These are phyloP conservation scores for Lactuca sativa DNA, from an alignment of 129 eudicot species.

Conservation along the genomic window DNA sequence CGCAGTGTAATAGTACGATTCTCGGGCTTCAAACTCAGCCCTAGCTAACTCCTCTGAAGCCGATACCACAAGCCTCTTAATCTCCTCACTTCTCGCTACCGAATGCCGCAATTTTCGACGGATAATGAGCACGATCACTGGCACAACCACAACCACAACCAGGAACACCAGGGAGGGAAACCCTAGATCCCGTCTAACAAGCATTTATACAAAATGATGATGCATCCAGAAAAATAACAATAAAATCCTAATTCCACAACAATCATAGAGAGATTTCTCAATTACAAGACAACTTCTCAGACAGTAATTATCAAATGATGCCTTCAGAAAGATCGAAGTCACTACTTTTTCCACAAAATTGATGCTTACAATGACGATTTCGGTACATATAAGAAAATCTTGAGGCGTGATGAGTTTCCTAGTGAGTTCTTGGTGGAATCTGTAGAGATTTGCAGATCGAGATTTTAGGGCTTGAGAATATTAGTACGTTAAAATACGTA, in stretches of 20 bases:
- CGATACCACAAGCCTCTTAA: conserved; percentile 54
- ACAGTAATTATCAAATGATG: conserved; percentile 3
- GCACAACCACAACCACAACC: conserved; percentile 36
- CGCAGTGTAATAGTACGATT: conserved; percentile 17
- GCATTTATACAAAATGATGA: conserved; percentile 54
- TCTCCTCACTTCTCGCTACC: conserved; percentile 69
- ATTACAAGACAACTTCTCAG: conserved; percentile 17
- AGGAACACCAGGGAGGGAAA: conserved; percentile 41
- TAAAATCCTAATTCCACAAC: conserved; percentile 33
- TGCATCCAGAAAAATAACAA: conserved; percentile 31
- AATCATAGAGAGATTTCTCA: conserved; percentile 20
- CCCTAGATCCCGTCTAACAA: conserved; percentile 63
- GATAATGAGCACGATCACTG: conserved; percentile 47
- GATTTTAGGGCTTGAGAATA: conserved; percentile 45
- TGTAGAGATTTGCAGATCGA: conserved; percentile 39
- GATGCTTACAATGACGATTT: conserved; percentile 30
- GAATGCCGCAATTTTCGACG: conserved; percentile 64
- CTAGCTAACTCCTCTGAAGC: conserved; percentile 70
- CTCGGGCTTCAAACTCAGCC: conserved; percentile 59
- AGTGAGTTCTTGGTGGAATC: conserved; percentile 16
- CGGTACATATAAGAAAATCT: conserved; percentile 17
- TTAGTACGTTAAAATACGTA: conserved; percentile 27
- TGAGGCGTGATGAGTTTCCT: background rate
- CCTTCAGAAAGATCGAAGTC: conserved; percentile 4
- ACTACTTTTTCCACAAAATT: conserved; percentile 7